A percentile compares a stretch with the other conserved stretches of the same genome.
These are phyloP conservation scores for Venturia nashicola DNA, from an alignment of 2,329 filamentous ascomycete genomes.

Conservation along the genomic window DNA sequence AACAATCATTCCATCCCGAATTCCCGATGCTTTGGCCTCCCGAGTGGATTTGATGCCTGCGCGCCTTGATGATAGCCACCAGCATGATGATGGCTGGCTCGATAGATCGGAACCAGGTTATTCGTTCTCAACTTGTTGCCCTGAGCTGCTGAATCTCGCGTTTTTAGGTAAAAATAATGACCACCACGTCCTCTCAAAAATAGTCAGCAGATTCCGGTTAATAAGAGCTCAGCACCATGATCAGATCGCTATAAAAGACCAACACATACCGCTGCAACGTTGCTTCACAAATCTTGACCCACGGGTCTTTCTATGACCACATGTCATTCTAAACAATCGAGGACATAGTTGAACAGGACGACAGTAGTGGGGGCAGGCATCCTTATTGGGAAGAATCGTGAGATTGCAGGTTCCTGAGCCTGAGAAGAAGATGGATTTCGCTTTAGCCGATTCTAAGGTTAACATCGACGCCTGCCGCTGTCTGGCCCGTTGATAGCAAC, in stretches of 20 bases:
- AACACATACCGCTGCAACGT: background rate
- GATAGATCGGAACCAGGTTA: background rate
- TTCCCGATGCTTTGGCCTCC: background rate
- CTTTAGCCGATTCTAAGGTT: background rate
- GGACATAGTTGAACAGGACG: background rate
- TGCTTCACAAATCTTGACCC: background rate
- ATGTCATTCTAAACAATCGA: background rate
- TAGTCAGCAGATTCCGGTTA: background rate
- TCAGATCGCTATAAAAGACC: background rate
- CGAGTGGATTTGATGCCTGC: background rate
- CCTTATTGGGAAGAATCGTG: background rate
- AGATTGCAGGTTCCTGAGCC: background rate
- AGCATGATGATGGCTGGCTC: background rate
- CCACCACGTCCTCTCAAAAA: background rate
- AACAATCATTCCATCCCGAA: background rate
- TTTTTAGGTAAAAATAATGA: background rate
- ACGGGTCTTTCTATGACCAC: background rate
- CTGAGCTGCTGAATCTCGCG: background rate
- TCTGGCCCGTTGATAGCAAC: background rate
- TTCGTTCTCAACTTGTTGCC: background rate
- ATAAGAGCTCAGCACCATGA: background rate
- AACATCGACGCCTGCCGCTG: background rate
- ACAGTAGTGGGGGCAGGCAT: background rate
- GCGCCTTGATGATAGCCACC: background rate
- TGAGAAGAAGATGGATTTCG: background rate